These are phyloP conservation scores for Bipolaris bicolor DNA, from an alignment of 2,329 filamentous ascomycete species.

Conservation along the genomic window DNA sequence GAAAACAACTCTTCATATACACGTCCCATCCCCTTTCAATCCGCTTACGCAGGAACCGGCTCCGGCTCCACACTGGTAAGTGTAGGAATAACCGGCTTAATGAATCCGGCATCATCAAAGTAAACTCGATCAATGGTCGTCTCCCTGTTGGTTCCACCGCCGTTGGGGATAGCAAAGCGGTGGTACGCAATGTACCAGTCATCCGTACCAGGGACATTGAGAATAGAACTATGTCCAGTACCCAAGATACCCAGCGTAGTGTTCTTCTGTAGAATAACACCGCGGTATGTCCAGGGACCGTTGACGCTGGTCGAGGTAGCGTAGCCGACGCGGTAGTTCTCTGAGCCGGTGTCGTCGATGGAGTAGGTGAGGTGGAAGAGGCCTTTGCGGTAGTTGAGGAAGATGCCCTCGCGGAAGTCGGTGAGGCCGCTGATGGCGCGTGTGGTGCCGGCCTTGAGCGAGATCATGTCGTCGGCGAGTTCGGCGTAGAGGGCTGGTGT, in stretches of 20 bases:
- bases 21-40: no score
- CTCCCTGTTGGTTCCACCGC: conserved; percentile 32
- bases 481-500: conserved; percentile 27
- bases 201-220: conserved; percentile 37
- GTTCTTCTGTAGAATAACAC: conserved; percentile 35
- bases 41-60: neutral
- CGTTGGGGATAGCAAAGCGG: conserved; percentile 33
- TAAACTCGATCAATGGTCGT: conserved; percentile 34
- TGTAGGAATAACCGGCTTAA: conserved; percentile 33
- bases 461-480: conserved; percentile 32
- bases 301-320: conserved; percentile 27
- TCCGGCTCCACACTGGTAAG: conserved; percentile 27
- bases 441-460: conserved; percentile 24
- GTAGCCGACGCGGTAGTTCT: conserved; percentile 38
- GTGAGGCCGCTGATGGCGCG: conserved; percentile 23
- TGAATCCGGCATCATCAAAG: conserved; percentile 34
- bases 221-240: conserved; percentile 34
- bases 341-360: conserved; percentile 37
- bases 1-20: no score
- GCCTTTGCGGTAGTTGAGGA: conserved; percentile 34
- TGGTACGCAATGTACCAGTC: conserved; percentile 43
- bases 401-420: conserved; percentile 35
- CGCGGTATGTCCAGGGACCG: conserved; percentile 37
- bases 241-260: conserved; percentile 28
- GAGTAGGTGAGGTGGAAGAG: conserved; percentile 38